A percentile compares a stretch with the other conserved stretches of the same genome.
phyloP scores from a whole-genome alignment of 495 filamentous ascomycete species.

The Neurospora terricola region DNA sequence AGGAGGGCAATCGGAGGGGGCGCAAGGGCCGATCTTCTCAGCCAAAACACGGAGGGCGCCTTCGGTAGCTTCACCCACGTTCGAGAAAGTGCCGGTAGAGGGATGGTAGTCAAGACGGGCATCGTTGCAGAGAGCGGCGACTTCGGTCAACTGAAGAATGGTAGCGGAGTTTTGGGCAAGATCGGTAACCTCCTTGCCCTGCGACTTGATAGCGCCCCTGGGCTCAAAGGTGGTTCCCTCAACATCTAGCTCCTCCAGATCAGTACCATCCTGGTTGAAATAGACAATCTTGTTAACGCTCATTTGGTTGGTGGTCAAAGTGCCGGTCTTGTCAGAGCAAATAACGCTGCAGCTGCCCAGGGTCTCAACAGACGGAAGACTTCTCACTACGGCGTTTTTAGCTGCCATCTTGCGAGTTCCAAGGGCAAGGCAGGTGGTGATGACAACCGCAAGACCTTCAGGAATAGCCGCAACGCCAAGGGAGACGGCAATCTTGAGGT shows the following conservation, averaged over 20 bases:
- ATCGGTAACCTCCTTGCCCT: conserved; percentile 60
- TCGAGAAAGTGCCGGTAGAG: conserved; percentile 61
- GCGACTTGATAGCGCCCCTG: conserved; percentile 55
- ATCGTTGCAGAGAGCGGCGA: conserved; percentile 86
- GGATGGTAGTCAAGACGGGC: conserved; percentile 73
- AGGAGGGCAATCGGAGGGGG: conserved; percentile 27
- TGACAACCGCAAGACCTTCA: conserved; percentile 93
- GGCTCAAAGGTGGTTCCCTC: conserved; percentile 93
- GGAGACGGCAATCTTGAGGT: conserved; percentile 98
- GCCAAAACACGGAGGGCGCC: conserved; percentile 83
- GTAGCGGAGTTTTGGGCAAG: conserved; percentile 67
- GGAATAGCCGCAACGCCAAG: conserved; percentile 97
- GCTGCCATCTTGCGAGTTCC: conserved; percentile 97
- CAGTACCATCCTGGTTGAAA: conserved; percentile 59
- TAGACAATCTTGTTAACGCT: conserved; percentile 90
- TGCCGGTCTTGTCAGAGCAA: conserved; percentile 99
- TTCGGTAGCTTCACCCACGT: conserved; percentile 93
- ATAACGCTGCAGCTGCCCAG: conserved; percentile 98
- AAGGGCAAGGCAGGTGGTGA: conserved; percentile 91
- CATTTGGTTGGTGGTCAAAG: conserved; percentile 98
- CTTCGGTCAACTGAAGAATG: conserved; percentile 70
- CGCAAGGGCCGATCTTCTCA: conserved; percentile 77
- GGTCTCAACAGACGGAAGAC: conserved; percentile 93
- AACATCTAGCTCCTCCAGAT: conserved; percentile 79
- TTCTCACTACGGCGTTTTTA: conserved; percentile 94